Evolutionary conservation across 306 rosid genomes (phyloP).

Genomic region (Cicer judaicum): DNA sequence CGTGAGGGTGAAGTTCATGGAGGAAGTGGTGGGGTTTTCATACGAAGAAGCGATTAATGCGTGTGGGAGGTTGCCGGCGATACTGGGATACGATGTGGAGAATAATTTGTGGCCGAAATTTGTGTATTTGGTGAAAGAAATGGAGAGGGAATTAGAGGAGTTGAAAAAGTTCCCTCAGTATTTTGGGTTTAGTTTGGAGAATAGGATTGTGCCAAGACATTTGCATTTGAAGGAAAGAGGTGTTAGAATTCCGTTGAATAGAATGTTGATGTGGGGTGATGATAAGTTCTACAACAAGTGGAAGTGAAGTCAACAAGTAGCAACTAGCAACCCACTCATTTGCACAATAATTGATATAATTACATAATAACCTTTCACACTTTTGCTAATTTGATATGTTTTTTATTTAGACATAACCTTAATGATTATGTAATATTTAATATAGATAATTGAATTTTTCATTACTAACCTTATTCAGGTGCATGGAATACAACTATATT

Average conservation of each 20-base stretch:
- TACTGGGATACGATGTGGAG: constrained; percentile 75
- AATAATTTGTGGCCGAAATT: constrained; percentile 67
- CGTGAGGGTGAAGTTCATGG: constrained; percentile 54
- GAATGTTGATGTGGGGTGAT: constrained; percentile 78
- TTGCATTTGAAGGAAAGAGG: constrained; percentile 70
- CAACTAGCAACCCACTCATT: neutral
- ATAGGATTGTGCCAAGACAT: constrained; percentile 69
- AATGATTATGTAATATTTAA: neutral
- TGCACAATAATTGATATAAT: neutral
- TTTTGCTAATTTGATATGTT: too few relatives aligned
- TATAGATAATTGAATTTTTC: neutral
- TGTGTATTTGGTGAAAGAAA: constrained; percentile 65
- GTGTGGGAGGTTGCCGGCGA: constrained; percentile 69
- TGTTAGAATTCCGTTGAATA: constrained; percentile 63
- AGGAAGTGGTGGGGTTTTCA: constrained; percentile 56
- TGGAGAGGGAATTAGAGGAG: constrained; percentile 74
- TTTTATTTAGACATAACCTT: neutral
- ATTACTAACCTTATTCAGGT: neutral
- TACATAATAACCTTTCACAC: neutral
- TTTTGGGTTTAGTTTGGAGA: constrained; percentile 78
- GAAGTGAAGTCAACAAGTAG: constrained; percentile 29
- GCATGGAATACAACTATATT: neutral
- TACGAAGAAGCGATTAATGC: constrained; percentile 56
- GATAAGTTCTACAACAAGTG: constrained; percentile 67
- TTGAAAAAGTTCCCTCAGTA: constrained; percentile 74